Evolutionary conservation across 1,284 basidiomycete species (phyloP).

Genomic region (Microbotryum silenes-acaulis): DNA sequence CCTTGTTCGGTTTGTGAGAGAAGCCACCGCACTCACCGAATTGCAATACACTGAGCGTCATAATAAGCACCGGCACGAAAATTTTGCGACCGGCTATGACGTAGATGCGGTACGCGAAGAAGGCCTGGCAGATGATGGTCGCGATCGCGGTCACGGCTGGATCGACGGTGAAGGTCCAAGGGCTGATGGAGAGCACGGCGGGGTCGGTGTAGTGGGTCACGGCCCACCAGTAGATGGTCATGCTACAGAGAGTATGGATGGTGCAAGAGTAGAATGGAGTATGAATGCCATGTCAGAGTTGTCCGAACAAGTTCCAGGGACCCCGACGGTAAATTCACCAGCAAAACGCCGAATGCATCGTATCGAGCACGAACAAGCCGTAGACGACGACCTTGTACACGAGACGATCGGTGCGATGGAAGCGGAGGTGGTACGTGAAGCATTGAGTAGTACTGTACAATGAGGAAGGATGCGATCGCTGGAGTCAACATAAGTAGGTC

Average conservation of each 20-base stretch:
- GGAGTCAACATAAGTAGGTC: too few relatives aligned
- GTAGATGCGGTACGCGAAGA: constrained; percentile 1
- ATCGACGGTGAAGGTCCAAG: constrained; percentile 9
- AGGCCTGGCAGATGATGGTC: constrained; percentile 1
- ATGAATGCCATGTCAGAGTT: not conserved
- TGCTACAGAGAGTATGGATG: not conserved
- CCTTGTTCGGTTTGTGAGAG: too few relatives aligned
- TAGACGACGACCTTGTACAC: not conserved
- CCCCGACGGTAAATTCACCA: not conserved
- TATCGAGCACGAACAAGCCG: not conserved
- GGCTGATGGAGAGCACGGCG: not conserved
- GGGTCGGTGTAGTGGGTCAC: constrained; percentile 11
- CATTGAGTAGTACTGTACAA: not conserved
- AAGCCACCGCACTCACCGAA: not conserved
- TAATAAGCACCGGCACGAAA: not conserved
- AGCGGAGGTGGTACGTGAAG: constrained; percentile 4
- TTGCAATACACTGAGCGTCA: not conserved
- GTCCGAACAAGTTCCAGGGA: not conserved
- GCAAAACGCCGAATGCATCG: not conserved
- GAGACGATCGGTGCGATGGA: not conserved
- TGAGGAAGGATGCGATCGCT: too few relatives aligned
- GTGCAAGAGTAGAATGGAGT: too few relatives aligned
- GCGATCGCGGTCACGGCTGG: constrained; percentile 10
- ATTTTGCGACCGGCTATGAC: not conserved
- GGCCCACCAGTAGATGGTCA: not conserved